Evolutionary conservation across 2,329 filamentous ascomycete species (phyloP), one percentile per base, ranked within the genome.

Genomic region (Xylaria sp.): DNA sequence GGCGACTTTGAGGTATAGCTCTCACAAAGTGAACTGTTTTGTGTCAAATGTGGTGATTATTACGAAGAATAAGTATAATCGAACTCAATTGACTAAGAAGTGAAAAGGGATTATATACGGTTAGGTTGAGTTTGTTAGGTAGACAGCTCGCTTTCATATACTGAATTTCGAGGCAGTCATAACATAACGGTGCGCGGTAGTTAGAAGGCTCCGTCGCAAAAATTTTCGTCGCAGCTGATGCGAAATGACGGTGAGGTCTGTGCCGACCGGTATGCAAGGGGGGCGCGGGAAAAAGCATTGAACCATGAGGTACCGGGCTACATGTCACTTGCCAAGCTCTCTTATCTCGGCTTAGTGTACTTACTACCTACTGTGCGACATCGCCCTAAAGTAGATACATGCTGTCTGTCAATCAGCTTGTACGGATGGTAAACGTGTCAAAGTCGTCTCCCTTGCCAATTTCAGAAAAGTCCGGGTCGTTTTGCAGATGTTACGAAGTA

Each of bases 221-320:
- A 65, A 26, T 65, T 67, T 68, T 44, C 13, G 10, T 46, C 42
- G 48, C 66, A 65, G 66, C 44, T 68, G 66, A 68, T 62, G 59
- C 38, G 51, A 68, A 68, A 68, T 68, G 62, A 68, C 66, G 66
- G 66, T 65, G 49, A 65, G 66, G 65, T 68, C 66, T 42, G 57
- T 40, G 48, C 46, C n/a, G 49, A 17, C 26, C 20, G 40, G 40
- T 26, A 42, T 20, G n/a, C 23, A 56, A 15, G 38, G 13, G 15
- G 38, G 38, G 3, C 13, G 36, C 36, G 11, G 38, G 38, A 15
- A 40, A 40, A 15, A 40, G 38, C 33, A 44, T 44, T n/a, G 26
- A 46, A 26, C n/a, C n/a, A n/a, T 49, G 9, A 23, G 33, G 13
- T 61, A 42, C 54, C 63, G 20, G 57, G 40, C 13, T 48, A 58